Percentiles rank a stretch among this genome's conserved stretches.
Conservation (phyloP, 1,284 basidiomycete species). For the Athelia psychrophila region DNA sequence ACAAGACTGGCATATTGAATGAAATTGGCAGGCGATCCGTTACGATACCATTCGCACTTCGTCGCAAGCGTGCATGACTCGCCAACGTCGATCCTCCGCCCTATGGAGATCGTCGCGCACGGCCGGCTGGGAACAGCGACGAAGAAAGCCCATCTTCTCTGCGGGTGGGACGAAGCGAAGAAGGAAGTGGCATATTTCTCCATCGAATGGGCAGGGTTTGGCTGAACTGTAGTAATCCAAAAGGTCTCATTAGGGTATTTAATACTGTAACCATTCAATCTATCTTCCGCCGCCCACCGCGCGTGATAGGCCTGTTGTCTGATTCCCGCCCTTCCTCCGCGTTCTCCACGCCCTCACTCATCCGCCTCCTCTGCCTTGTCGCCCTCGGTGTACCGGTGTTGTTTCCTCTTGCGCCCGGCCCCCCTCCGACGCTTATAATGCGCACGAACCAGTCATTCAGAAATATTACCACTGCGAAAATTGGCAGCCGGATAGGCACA, state of each 20-base stretch:
- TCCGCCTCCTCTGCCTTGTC: slow-evolving; percentile 17
- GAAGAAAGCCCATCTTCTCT: slow-evolving; percentile 94
- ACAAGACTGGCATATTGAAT: neutral
- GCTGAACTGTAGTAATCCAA: slow-evolving; percentile 35
- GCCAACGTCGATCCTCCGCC: slow-evolving; percentile 58
- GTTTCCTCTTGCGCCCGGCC: slow-evolving; percentile 12
- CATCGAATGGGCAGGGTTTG: slow-evolving; percentile 92
- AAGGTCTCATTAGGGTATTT: neutral
- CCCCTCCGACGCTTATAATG: slow-evolving; percentile 55
- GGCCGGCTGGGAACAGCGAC: slow-evolving; percentile 96
- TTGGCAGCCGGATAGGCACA: slow-evolving; percentile 72
- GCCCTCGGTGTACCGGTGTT: slow-evolving; percentile 1
- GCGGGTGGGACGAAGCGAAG: slow-evolving; percentile 78
- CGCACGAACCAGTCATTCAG: slow-evolving; percentile 70
- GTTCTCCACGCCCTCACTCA: slow-evolving; percentile 25
- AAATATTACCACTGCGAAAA: slow-evolving; percentile 70
- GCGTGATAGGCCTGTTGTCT: slow-evolving; percentile 5
- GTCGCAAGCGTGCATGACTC: slow-evolving; percentile 79
- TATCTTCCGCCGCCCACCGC: slow-evolving; percentile 23
- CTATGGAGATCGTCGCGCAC: slow-evolving; percentile 93
- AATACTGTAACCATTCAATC: slow-evolving; percentile 11
- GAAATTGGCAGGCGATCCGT: slow-evolving; percentile 73
- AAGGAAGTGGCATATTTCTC: slow-evolving; percentile 74
- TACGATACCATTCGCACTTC: slow-evolving; percentile 97
- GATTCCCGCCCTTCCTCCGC: slow-evolving; percentile 22